These are phyloP conservation scores for Komagataella kurtzmanii DNA, from an alignment of 805 yeast species.

Conservation along the genomic window DNA sequence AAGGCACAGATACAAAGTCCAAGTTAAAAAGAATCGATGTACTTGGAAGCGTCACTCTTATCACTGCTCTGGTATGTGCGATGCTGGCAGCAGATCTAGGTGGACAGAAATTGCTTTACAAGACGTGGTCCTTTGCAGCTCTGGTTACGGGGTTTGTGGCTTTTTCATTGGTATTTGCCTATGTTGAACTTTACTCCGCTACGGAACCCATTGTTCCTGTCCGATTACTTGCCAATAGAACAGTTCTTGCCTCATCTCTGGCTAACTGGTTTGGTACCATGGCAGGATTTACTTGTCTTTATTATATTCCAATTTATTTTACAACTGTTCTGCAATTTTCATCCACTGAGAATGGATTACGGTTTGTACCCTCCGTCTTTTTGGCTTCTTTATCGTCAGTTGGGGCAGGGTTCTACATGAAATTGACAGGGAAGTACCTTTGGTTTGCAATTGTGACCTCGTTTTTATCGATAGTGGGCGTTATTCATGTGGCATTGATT, in stretches of 20 bases:
- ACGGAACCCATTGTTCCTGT: slow-evolving; percentile 54
- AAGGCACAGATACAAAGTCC: slow-evolving; percentile 26
- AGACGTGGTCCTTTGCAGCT: slow-evolving; percentile 19
- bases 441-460: slow-evolving; percentile 29
- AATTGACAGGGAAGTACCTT: slow-evolving; percentile 45
- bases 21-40: slow-evolving; percentile 47
- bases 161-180: slow-evolving; percentile 26
- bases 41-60: slow-evolving; percentile 32
- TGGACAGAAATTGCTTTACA: slow-evolving; percentile 30
- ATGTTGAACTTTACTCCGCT: slow-evolving; percentile 26
- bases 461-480: slow-evolving; percentile 29
- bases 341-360: slow-evolving; percentile 44
- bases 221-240: slow-evolving; percentile 36
- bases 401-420: slow-evolving; percentile 54
- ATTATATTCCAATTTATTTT: slow-evolving; percentile 49
- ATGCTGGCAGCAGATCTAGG: slow-evolving; percentile 40
- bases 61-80: slow-evolving; percentile 27
- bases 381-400: slow-evolving; percentile 46
- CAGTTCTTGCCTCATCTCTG: slow-evolving; percentile 50
- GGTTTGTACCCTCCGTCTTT: slow-evolving; percentile 49
- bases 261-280: slow-evolving; percentile 48
- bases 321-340: slow-evolving; percentile 38
- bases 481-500: slow-evolving; percentile 20
- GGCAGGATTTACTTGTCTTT: slow-evolving; percentile 32
- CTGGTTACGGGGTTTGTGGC: slow-evolving; percentile 19